phyloP scores from a whole-genome alignment of 257 asterid species.

The Avicennia marina region DNA sequence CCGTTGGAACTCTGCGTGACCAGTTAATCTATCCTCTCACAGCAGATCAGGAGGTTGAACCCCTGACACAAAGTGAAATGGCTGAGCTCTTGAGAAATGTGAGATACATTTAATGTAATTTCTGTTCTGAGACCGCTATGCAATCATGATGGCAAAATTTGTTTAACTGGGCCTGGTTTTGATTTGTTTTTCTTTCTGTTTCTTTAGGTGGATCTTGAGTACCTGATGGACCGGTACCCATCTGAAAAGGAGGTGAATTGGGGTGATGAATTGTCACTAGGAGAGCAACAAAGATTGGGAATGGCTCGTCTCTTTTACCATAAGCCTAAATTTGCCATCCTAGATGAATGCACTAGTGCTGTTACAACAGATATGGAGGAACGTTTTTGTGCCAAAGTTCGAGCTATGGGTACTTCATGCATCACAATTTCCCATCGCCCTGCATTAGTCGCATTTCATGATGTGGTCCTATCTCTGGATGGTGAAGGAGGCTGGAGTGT shows the following conservation, averaged over 20 bases:
- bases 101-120: constrained; percentile 25
- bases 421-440: constrained; percentile 99
- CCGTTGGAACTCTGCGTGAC: constrained; percentile 96
- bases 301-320: constrained; percentile 99
- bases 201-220: constrained; percentile 91
- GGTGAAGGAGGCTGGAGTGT: constrained; percentile 99
- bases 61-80: constrained; percentile 82
- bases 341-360: constrained; percentile 99
- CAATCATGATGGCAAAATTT: constrained; percentile 2
- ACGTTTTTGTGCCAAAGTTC: constrained; percentile 92
- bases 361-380: constrained; percentile 99
- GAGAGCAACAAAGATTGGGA: constrained; percentile 99
- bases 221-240: constrained; percentile 91
- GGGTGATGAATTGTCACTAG: constrained; percentile 96
- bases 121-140: constrained; percentile 2
- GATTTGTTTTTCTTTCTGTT: constrained; percentile 6
- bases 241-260: constrained; percentile 94
- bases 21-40: constrained; percentile 98
- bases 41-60: constrained; percentile 67
- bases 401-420: constrained; percentile 99
- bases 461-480: constrained; percentile 91
- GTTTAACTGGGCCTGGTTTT: constrained; percentile 6
- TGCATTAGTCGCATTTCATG: constrained; percentile 98
- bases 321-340: constrained; percentile 93
- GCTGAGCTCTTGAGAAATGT: constrained; percentile 92